These are phyloP conservation scores for Ziziphus jujuba DNA, from an alignment of 306 rosid genomes.

Conservation along the genomic window DNA sequence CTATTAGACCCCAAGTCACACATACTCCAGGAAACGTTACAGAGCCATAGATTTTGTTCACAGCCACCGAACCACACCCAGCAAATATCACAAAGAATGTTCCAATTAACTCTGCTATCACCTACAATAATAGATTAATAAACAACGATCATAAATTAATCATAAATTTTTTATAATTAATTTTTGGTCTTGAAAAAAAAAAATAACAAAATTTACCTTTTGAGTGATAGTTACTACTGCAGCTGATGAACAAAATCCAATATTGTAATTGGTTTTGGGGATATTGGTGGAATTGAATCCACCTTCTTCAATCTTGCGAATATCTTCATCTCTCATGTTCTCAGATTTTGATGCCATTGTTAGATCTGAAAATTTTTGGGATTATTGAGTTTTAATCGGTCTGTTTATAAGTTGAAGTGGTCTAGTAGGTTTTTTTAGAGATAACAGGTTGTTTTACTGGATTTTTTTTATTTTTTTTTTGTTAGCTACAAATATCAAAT, in stretches of 20 bases:
- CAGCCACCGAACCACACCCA: constrained; percentile 52
- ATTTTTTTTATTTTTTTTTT: too few species aligned
- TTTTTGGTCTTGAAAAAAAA: too few species aligned
- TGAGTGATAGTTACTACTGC: constrained; percentile 9
- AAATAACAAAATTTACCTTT: constrained; percentile 32
- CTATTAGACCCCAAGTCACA: constrained; percentile 46
- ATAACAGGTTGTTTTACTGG: too few species aligned
- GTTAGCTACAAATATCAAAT: too few species aligned
- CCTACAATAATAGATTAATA: constrained; percentile 26
- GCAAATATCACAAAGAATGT: constrained; percentile 58
- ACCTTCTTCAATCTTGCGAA: constrained; percentile 29
- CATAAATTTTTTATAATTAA: neutral
- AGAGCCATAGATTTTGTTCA: constrained; percentile 36
- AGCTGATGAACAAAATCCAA: constrained; percentile 17
- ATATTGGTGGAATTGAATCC: neutral
- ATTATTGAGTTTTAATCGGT: too few species aligned
- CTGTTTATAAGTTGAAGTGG: too few species aligned
- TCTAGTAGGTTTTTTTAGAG: too few species aligned
- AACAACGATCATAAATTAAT: neutral
- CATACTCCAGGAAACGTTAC: constrained; percentile 61
- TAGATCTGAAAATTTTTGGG: neutral
- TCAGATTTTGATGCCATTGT: constrained; percentile 18
- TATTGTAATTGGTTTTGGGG: neutral
- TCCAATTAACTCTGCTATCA: constrained; percentile 62
- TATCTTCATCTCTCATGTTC: constrained; percentile 13